A percentile compares a stretch with the other conserved stretches of the same genome.
Conservation (phyloP, 768 basidiomycete species). For the Suillus subaureus region DNA sequence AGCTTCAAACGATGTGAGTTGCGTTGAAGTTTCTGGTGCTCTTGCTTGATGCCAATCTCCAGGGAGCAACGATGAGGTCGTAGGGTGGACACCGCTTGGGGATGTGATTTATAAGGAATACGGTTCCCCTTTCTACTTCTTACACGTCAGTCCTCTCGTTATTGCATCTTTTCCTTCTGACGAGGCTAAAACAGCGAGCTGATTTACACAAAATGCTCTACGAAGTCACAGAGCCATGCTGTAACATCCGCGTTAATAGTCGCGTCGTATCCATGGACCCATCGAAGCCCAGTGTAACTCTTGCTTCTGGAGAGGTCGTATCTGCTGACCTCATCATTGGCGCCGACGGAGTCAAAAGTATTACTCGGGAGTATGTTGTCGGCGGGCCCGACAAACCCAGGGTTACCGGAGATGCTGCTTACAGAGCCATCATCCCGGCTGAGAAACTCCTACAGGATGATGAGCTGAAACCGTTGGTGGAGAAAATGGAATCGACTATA, state of each 20-base stretch:
- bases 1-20: constrained; percentile 45
- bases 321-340: constrained; percentile 50
- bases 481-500: constrained; percentile 51
- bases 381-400: constrained; percentile 47
- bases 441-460: constrained; percentile 50
- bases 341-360: constrained; percentile 57
- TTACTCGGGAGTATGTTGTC: constrained; percentile 49
- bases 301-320: constrained; percentile 45
- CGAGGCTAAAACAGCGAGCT: constrained; percentile 36
- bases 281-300: constrained; percentile 35
- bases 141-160: constrained; percentile 33
- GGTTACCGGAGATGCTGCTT: constrained; percentile 66
- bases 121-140: constrained; percentile 36
- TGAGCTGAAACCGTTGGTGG: constrained; percentile 51
- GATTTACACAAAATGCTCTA: constrained; percentile 47
- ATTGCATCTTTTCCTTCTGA: neutral
- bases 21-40: too few relatives aligned
- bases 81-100: constrained; percentile 41
- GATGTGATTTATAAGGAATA: constrained; percentile 33
- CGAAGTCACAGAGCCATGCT: constrained; percentile 38
- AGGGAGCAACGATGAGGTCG: constrained; percentile 37
- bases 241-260: constrained; percentile 37
- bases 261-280: constrained; percentile 41
- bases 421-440: constrained; percentile 55
- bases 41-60: neutral